Evolutionary conservation across 495 filamentous ascomycete species (phyloP).

Genomic region (Parathielavia appendiculata): DNA sequence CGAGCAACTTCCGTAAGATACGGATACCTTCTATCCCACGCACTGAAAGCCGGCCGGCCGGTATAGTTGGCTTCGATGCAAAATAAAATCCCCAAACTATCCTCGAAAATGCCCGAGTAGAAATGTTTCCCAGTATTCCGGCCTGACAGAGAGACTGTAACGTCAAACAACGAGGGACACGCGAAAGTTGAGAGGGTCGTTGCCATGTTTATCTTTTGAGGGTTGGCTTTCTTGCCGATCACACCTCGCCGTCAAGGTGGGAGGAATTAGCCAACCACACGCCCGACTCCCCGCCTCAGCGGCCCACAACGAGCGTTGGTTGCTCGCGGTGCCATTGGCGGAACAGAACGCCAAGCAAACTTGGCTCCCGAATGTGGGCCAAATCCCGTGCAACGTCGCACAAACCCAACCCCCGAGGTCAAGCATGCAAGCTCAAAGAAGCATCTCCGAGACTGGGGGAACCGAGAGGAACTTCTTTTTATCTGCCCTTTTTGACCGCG

Average conservation of each 20-base stretch:
- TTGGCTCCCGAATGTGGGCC: constrained; percentile 1
- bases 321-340: neutral
- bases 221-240: neutral
- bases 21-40: neutral
- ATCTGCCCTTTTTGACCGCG: too few species aligned
- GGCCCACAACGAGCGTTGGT: neutral
- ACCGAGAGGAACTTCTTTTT: too few species aligned
- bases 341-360: neutral
- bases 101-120: neutral
- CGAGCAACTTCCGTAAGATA: neutral
- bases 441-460: too few species aligned
- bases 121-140: neutral
- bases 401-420: neutral
- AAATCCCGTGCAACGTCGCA: constrained; percentile 6
- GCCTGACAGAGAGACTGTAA: neutral
- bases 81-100: constrained; percentile 1
- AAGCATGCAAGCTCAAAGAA: neutral
- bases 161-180: neutral
- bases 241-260: neutral
- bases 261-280: constrained; percentile 5
- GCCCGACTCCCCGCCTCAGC: neutral
- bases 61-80: neutral
- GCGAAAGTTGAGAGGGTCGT: neutral
- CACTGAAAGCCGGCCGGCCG: constrained; percentile 13
- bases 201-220: constrained; percentile 1